Base-by-base conservation (phyloP, 805 yeast species). In the Blastobotrys robertii region DNA sequence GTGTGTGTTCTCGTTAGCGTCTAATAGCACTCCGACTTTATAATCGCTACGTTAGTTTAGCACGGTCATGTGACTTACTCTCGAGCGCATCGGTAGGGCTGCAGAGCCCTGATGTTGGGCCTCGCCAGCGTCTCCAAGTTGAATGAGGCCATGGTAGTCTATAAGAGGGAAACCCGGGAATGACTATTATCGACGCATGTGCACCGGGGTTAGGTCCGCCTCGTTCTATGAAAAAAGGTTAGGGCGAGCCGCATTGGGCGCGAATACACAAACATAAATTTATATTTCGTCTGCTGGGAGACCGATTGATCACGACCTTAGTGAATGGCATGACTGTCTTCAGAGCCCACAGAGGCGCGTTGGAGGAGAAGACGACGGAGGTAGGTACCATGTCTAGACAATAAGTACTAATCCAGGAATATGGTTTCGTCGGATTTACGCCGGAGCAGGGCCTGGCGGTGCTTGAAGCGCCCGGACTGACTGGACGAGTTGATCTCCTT, bases 51-150 rank as follows among this genome's bases (percentile, higher is more conserved):
- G 5, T 16, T 11, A 16, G 42, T 39, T 34, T 5, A 15, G 32
- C 36, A 25, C 13, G 25, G 35, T 5, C 19, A 15, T 14, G 5
- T 12, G 3, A 55, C 69, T 30, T 44, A 66, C 70, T 92, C 98
- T 64, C 98, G 71, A 3, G 98, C 98, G 64, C 98, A 92, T 42
- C 95, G 74, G 62, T 92, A 92, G 7, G 98, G 97, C 67, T 83
- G 87, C 44, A 92, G 69, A 2, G 74, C 64, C 46, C 76, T 71
- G 46, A 92, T 86, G 53, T 90, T 92, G 14, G 96, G 95, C 63
- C 98, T 73, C 2, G 84, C 81, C 30, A 87, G 64, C 6, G 72
- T 68, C 34, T 68, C 63, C 28, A 81, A 59, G 52, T 77, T 71
- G 55, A 79, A 76, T 7, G 59, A 43, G 7, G 67, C 59, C 72